Percentiles rank a stretch among this genome's conserved stretches.
Conservation (phyloP, 371 early-diverging fungal species). For the Parasitella parasitica region DNA sequence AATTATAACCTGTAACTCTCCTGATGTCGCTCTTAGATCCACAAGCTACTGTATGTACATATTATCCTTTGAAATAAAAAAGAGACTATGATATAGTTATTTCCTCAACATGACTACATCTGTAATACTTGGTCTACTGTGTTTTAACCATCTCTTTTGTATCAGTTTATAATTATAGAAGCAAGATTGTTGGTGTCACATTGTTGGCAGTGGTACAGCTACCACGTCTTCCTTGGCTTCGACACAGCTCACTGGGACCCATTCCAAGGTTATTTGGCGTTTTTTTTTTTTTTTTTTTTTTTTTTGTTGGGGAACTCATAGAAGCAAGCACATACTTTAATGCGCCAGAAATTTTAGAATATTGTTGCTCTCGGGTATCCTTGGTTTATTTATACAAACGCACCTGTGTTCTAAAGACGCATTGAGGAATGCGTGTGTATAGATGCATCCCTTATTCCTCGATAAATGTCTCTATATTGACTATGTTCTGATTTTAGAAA, state of each 20-base stretch:
- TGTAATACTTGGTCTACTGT: background rate
- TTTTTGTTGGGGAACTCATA: background rate
- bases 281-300: too few species aligned
- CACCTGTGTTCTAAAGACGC: too few species aligned
- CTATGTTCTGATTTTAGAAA: too few species aligned
- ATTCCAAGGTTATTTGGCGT: background rate
- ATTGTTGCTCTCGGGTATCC: too few species aligned
- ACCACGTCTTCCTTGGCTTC: background rate
- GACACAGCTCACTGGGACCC: background rate
- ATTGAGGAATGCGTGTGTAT: too few species aligned
- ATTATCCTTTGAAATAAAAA: background rate
- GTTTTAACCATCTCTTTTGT: background rate
- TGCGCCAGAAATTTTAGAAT: too few species aligned
- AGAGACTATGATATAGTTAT: background rate
- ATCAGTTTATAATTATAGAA: background rate
- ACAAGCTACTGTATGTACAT: background rate
- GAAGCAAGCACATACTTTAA: background rate
- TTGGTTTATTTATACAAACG: too few species aligned
- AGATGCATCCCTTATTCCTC: too few species aligned
- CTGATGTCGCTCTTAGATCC: background rate
- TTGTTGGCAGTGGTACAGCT: conserved; percentile 1
- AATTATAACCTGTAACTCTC: background rate
- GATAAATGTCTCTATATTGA: too few species aligned
- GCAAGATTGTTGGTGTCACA: background rate
- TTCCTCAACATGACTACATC: background rate